A percentile compares a stretch with the other conserved stretches of the same genome.
phyloP scores from a whole-genome alignment of 257 asterid genomes.

The Capsicum rhomboideum region DNA sequence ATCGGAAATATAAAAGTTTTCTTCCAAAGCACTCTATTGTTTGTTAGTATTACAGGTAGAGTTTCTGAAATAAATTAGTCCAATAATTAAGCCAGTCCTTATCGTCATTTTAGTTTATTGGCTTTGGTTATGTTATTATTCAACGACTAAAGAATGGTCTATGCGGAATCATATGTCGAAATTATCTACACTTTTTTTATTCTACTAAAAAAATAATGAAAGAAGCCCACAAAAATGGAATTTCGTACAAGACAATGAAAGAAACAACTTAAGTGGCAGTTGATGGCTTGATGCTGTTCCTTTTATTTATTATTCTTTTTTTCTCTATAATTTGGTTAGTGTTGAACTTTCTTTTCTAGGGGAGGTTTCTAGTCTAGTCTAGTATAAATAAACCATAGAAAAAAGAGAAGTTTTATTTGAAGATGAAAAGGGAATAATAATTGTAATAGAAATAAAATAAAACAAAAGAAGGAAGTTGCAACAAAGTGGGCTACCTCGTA shows the following conservation, averaged over 20 bases:
- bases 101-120: background rate
- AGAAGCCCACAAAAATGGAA: background rate
- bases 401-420: background rate
- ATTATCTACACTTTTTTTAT: background rate
- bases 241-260: background rate
- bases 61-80: background rate
- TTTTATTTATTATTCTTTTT: background rate
- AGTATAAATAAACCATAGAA: background rate
- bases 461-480: slow-evolving; percentile 1
- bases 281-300: background rate
- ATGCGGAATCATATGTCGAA: background rate
- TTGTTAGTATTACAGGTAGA: background rate
- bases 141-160: background rate
- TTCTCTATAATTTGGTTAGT: background rate
- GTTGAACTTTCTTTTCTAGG: background rate
- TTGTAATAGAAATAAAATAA: background rate
- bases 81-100: background rate
- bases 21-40: background rate
- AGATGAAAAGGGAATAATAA: background rate
- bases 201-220: background rate
- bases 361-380: background rate
- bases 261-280: background rate
- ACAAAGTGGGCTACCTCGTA: background rate
- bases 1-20: background rate
- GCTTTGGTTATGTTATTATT: background rate